Percentiles rank a stretch among this genome's conserved stretches.
Conservation (phyloP, 768 basidiomycete genomes). For the Mycena galopus region DNA sequence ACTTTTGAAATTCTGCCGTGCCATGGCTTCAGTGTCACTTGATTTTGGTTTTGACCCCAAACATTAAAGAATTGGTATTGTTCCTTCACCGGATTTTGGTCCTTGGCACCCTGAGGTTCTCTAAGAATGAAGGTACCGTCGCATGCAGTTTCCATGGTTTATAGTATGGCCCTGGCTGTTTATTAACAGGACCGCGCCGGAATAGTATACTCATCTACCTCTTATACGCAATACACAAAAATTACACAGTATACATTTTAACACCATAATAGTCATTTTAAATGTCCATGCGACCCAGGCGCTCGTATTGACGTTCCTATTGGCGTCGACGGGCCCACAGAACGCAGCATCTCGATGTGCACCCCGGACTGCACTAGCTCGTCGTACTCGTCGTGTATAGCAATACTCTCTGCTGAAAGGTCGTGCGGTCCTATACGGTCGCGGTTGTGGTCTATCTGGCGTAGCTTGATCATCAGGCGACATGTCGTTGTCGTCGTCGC, state of each 20-base stretch:
- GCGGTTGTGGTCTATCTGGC: slow-evolving; percentile 18
- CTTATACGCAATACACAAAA: slow-evolving; percentile 2
- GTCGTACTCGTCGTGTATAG: slow-evolving; percentile 28
- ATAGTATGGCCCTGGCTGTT: too few relatives aligned
- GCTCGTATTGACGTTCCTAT: slow-evolving; percentile 30
- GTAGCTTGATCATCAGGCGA: slow-evolving; percentile 32
- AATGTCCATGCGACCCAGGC: neutral
- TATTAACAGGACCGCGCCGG: too few relatives aligned
- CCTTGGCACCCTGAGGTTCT: too few relatives aligned
- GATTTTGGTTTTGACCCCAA: too few relatives aligned
- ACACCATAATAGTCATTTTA: neutral
- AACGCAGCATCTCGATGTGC: slow-evolving; percentile 33
- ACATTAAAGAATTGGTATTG: too few relatives aligned
- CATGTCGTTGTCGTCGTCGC: slow-evolving; percentile 32
- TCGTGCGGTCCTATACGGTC: neutral
- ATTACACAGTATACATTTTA: slow-evolving; percentile 16
- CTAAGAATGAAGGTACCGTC: too few relatives aligned
- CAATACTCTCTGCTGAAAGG: neutral
- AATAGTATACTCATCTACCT: too few relatives aligned
- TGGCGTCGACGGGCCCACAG: slow-evolving; percentile 34
- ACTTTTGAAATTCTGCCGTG: too few relatives aligned
- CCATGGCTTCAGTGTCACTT: too few relatives aligned
- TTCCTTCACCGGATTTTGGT: too few relatives aligned
- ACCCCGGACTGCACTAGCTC: slow-evolving; percentile 28
- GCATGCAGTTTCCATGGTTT: too few relatives aligned